A percentile compares a stretch with the other conserved stretches of the same genome.
Conservation (phyloP, 371 early-diverging fungal genomes). For the Batkoa obscura region DNA sequence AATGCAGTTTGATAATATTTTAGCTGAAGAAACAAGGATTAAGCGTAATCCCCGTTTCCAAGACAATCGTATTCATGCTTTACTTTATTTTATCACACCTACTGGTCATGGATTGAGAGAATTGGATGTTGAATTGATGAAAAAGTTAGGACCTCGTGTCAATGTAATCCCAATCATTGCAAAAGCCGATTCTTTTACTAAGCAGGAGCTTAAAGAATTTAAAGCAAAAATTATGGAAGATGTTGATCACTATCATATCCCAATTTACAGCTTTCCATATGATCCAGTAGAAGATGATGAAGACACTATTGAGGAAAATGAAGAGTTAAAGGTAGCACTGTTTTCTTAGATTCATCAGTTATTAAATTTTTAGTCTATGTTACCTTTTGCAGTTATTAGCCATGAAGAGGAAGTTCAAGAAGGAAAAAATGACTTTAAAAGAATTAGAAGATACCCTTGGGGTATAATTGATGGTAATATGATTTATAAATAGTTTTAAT, state of each 20-base stretch:
- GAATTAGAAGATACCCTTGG: conserved; percentile 97
- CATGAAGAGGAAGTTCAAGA: conserved; percentile 77
- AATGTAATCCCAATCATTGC: conserved; percentile 89
- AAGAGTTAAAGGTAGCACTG: conserved; percentile 47
- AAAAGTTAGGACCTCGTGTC: conserved; percentile 69
- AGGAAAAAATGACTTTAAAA: conserved; percentile 25
- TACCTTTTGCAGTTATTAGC: conserved; percentile 97
- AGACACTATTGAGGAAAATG: conserved; percentile 90
- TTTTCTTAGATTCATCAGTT: not conserved
- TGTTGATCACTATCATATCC: conserved; percentile 79
- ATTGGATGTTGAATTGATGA: conserved; percentile 94
- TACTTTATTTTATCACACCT: conserved; percentile 93
- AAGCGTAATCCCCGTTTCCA: conserved; percentile 92
- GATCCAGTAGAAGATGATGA: conserved; percentile 66
- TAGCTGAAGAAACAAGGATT: conserved; percentile 84
- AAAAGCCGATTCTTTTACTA: conserved; percentile 59
- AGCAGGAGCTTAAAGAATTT: conserved; percentile 53
- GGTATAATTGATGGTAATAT: conserved; percentile 75
- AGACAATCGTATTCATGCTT: conserved; percentile 93
- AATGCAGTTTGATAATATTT: conserved; percentile 82
- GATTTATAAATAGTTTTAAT: not conserved
- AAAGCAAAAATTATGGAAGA: conserved; percentile 83
- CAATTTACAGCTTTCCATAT: conserved; percentile 67
- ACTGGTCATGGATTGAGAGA: conserved; percentile 94
- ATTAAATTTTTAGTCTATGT: conserved; percentile 28